Conservation (phyloP, 2,329 filamentous ascomycete species). For the Allantophomopsis cytisporea region DNA sequence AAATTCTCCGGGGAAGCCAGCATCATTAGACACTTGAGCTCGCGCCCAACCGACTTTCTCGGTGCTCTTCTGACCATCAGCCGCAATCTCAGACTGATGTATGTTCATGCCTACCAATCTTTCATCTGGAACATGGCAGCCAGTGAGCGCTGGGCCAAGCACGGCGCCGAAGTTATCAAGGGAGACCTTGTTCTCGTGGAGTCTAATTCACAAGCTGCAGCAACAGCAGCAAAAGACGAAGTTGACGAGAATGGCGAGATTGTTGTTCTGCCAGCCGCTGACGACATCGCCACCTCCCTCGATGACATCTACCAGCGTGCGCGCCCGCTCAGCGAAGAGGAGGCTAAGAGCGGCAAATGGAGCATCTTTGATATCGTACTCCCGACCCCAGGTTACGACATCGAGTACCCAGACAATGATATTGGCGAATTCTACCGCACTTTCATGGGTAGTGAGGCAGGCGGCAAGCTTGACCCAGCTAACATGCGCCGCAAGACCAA, state of each 20-base stretch:
- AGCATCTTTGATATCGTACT: conserved; percentile 81
- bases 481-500: conserved; percentile 78
- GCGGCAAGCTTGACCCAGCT: conserved; percentile 68
- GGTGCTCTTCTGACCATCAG: conserved; percentile 73
- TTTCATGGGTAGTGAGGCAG: conserved; percentile 72
- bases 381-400: conserved; percentile 82
- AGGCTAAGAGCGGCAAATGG: conserved; percentile 64
- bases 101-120: conserved; percentile 93
- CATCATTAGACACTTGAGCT: conserved; percentile 62
- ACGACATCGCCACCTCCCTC: conserved; percentile 36
- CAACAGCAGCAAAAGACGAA: conserved; percentile 26
- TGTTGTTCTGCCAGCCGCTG: conserved; percentile 37
- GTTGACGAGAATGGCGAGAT: conserved; percentile 23
- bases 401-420: conserved; percentile 73
- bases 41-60: conserved; percentile 49
- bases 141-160: conserved; percentile 65
- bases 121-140: conserved; percentile 84
- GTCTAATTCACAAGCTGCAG: conserved; percentile 5
- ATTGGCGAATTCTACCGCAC: conserved; percentile 72
- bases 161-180: conserved; percentile 60
- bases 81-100: conserved; percentile 78
- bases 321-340: conserved; percentile 60
- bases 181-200: conserved; percentile 52
- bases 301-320: conserved; percentile 54
- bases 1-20: conserved; percentile 71